These are phyloP conservation scores for Elsinoe australis DNA, from an alignment of 2,329 filamentous ascomycete genomes.

Conservation along the genomic window DNA sequence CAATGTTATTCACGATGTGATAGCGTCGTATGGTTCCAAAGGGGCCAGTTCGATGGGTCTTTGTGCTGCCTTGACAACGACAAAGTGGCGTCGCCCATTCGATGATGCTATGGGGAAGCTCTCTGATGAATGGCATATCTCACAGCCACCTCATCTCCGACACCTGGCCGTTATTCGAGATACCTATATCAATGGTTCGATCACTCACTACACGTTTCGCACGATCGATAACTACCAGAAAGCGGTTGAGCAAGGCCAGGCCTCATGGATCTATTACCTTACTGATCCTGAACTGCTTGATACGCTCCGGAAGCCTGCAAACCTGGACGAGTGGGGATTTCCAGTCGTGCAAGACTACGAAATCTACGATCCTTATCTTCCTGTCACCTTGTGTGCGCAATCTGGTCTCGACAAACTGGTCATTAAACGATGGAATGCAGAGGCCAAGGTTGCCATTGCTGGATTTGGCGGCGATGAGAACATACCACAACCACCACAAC, in stretches of 20 bases:
- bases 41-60: conserved; percentile 46
- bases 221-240: conserved; percentile 46
- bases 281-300: conserved; percentile 21
- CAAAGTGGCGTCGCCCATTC: conserved; percentile 47
- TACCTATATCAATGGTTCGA: conserved; percentile 41
- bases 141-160: conserved; percentile 51
- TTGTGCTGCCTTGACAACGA: conserved; percentile 34
- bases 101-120: conserved; percentile 47
- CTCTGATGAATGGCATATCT: conserved; percentile 49
- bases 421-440: not conserved
- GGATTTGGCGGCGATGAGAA: not conserved
- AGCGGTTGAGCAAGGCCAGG: conserved; percentile 44
- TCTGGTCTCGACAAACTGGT: not conserved
- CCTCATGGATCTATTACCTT: conserved; percentile 45
- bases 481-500: too few species aligned
- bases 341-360: conserved; percentile 18
- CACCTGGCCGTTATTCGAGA: conserved; percentile 52
- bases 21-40: conserved; percentile 39
- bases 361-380: not conserved
- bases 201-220: conserved; percentile 49
- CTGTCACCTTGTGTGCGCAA: not conserved
- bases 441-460: not conserved
- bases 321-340: conserved; percentile 43
- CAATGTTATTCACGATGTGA: conserved; percentile 47
- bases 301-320: conserved; percentile 22